Percentiles rank a stretch among this genome's conserved stretches.
These are phyloP conservation scores for Saccharomycopsis hybrid DNA, from an alignment of 1,139 yeast species.

Conservation along the genomic window DNA sequence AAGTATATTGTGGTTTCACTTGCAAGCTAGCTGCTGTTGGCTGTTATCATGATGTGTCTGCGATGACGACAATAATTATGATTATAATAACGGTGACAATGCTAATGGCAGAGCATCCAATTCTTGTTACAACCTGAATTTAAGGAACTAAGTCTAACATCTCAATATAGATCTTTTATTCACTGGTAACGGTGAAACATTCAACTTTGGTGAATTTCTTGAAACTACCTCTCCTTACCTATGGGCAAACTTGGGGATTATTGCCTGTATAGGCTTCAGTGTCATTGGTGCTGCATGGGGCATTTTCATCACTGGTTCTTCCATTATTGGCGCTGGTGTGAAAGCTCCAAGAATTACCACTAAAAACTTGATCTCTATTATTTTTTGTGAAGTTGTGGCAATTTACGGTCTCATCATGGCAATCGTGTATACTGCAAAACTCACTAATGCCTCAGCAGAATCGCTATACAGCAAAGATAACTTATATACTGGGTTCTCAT, in stretches of 20 bases:
- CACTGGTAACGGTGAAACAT: slow-evolving; percentile 86
- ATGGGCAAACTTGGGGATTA: slow-evolving; percentile 95
- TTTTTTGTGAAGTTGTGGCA: slow-evolving; percentile 99
- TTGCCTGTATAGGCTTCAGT: slow-evolving; percentile 87
- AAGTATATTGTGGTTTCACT: no score
- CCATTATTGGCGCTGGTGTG: slow-evolving; percentile 97
- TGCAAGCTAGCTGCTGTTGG: no score
- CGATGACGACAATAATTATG: no score
- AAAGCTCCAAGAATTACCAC: slow-evolving; percentile 96
- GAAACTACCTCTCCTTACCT: slow-evolving; percentile 86
- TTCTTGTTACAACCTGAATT: no score
- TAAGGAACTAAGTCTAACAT: background rate
- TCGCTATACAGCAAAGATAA: slow-evolving; percentile 71
- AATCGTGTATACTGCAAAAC: slow-evolving; percentile 89
- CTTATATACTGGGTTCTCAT: slow-evolving; percentile 85
- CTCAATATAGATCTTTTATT: slow-evolving; percentile 53
- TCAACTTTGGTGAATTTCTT: slow-evolving; percentile 84
- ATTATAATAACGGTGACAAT: no score
- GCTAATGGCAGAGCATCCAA: no score
- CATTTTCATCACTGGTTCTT: slow-evolving; percentile 90
- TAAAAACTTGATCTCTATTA: slow-evolving; percentile 90
- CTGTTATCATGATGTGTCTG: no score
- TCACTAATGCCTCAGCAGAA: slow-evolving; percentile 55
- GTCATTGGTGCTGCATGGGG: slow-evolving; percentile 99
- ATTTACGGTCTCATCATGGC: slow-evolving; percentile 98